Conservation (phyloP, 2,329 filamentous ascomycete genomes). For the Capronia epimyces region DNA sequence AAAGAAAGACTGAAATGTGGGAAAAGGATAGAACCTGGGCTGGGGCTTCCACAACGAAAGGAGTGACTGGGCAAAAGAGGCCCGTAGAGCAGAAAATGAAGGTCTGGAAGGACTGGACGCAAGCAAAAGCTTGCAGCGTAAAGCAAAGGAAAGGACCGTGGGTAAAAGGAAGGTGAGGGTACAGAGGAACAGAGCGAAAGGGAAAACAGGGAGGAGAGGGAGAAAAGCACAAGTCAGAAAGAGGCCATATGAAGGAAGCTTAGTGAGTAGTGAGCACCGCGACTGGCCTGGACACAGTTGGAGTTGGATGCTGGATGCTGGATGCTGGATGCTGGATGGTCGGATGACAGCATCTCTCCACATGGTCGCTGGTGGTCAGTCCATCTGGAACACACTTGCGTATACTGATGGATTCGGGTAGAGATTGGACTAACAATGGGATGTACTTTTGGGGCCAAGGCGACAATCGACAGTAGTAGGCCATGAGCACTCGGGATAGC, state of each 20-base stretch:
- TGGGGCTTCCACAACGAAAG: not conserved
- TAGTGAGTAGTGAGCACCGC: conserved; percentile 1
- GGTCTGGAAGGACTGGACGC: conserved; percentile 27
- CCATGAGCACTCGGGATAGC: not conserved
- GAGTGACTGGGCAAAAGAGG: conserved; percentile 22
- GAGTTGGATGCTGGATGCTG: not conserved
- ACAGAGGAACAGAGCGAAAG: no score
- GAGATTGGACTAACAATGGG: conserved; percentile 5
- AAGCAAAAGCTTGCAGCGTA: conserved; percentile 23
- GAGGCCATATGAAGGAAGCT: conserved; percentile 20
- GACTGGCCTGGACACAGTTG: not conserved
- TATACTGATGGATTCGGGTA: conserved; percentile 11
- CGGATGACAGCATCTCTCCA: conserved; percentile 4
- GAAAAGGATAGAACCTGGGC: not conserved
- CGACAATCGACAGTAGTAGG: conserved; percentile 1
- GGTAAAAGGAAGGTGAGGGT: conserved; percentile 10
- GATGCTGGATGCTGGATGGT: no score
- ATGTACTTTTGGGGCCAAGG: no score
- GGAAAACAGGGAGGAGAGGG: conserved; percentile 15
- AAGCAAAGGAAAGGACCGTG: conserved; percentile 16
- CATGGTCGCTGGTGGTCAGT: no score
- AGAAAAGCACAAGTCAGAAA: conserved; percentile 14
- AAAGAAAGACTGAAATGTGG: conserved; percentile 3
- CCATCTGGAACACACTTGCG: conserved; percentile 12
- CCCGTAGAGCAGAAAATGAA: conserved; percentile 14